phyloP scores from a whole-genome alignment of 495 filamentous ascomycete species.

The Articulospora tetracladia region DNA sequence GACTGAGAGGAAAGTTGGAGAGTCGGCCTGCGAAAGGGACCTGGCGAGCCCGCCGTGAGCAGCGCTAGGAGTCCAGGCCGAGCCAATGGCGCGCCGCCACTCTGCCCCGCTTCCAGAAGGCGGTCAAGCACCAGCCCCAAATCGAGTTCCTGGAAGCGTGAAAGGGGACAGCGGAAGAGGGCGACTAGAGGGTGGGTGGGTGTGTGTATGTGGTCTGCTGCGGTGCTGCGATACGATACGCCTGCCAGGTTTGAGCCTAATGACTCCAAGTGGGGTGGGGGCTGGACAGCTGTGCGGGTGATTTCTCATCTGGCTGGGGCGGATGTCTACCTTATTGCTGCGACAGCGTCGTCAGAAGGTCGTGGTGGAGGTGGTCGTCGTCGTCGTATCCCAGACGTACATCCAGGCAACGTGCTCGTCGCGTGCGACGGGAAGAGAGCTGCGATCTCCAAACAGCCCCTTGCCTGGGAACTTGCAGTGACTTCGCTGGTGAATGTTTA shows the following conservation, averaged over 20 bases:
- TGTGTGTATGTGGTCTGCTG: constrained; percentile 1
- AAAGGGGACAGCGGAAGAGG: background rate
- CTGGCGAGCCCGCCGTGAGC: background rate
- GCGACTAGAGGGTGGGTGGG: background rate
- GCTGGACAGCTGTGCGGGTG: background rate
- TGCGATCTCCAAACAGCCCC: too few relatives aligned
- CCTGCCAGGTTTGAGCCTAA: background rate
- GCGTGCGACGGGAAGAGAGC: background rate
- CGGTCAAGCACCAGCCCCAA: background rate
- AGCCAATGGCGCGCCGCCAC: background rate
- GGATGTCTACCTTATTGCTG: background rate
- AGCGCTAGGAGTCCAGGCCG: background rate
- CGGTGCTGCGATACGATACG: background rate
- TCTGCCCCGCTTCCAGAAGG: background rate
- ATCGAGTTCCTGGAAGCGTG: too few relatives aligned
- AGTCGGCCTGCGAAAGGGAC: background rate
- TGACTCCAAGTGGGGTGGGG: background rate
- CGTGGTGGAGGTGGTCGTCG: too few relatives aligned
- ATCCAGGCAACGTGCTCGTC: background rate
- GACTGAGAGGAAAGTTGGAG: background rate
- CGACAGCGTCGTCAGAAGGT: background rate
- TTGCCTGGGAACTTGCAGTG: too few relatives aligned
- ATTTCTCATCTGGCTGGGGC: too few relatives aligned
- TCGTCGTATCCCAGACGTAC: too few relatives aligned
- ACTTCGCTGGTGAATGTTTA: too few relatives aligned